These are phyloP conservation scores for Chrysosporium keratinophilum DNA, from an alignment of 2,329 filamentous ascomycete species.

Conservation along the genomic window DNA sequence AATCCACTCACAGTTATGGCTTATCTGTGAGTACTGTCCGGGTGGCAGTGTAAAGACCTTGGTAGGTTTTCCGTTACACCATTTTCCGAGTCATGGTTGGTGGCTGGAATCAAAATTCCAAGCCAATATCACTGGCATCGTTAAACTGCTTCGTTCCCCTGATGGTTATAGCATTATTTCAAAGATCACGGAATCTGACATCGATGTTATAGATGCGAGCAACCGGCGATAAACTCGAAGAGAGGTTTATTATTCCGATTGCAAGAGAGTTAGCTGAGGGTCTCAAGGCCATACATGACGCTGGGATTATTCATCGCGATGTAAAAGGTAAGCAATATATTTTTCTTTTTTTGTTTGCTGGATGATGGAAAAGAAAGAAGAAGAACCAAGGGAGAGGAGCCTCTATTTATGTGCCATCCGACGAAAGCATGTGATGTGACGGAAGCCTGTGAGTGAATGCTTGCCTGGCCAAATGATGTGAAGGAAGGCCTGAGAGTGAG, in stretches of 20 bases:
- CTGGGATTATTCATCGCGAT: slow-evolving; percentile 56
- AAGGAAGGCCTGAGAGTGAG: no score
- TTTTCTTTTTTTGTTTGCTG: not conserved
- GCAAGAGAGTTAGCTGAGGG: slow-evolving; percentile 54
- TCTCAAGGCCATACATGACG: slow-evolving; percentile 52
- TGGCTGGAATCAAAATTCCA: not conserved
- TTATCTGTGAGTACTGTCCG: slow-evolving; percentile 56
- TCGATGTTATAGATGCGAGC: slow-evolving; percentile 35
- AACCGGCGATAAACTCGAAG: slow-evolving; percentile 43
- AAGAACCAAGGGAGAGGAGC: not conserved
- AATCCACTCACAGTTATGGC: slow-evolving; percentile 55
- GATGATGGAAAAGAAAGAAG: not conserved
- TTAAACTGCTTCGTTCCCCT: not conserved
- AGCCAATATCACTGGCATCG: not conserved
- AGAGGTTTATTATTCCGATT: slow-evolving; percentile 54
- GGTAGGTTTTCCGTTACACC: slow-evolving; percentile 37
- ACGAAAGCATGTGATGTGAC: not conserved
- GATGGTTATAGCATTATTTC: not conserved
- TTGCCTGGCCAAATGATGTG: no score
- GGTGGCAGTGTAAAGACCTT: slow-evolving; percentile 56
- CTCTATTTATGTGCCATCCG: not conserved
- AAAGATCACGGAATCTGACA: not conserved
- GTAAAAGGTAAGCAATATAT: slow-evolving; percentile 44
- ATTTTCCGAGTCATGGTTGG: no score
- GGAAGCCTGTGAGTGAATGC: no score